Evolutionary conservation across 164 flowering plant species (phyloP), one percentile per base, ranked within the genome.

Genomic region (Vitis rupestris): DNA sequence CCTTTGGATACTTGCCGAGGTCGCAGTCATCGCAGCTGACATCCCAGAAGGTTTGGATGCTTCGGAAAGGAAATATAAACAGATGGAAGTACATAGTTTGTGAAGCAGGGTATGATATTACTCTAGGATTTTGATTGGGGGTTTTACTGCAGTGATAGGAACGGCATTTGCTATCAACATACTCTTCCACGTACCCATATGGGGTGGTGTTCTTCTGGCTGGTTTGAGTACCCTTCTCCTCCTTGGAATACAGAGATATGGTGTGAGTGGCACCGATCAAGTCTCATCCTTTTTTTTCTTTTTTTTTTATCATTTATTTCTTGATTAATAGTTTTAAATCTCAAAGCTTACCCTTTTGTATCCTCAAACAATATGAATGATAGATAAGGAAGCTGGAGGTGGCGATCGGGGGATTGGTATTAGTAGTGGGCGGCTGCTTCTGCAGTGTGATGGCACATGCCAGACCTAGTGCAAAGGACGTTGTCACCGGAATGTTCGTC

Each of bases 301-400:
- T 12, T 16, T 55, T 55, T n/a, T 55, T 14, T 3, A 14, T 55
- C 5, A 55, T 15, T 15, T 14, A 13, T 55, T 55, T 55, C n/a
- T 14, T 12, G 16, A 8, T 12, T 55, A 7, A 55, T 55, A 55
- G 58, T 16, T 7, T 55, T 55, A 7, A 16, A 37, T 37, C 44
- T 37, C 6, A 37, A 37, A 37, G 44, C 58, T 14, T 14, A 55
- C 58, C n/a, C 0, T 53, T 23, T 23, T 2, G 27, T 23, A 23
- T 23, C 27, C 27, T 23, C 4, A 37, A 37, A 37, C 44, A 37
- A 37, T 37, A 37, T 37, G 44, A 37, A 37, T 37, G 44, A 37
- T 55, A 75, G 74, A 64, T 75, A 37, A 64, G 74, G 58, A 75
- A 75, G 61, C 67, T 70, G 51, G 78, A 70, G 65, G 15, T 70